These are phyloP conservation scores for Didymosphaeria variabile DNA, from an alignment of 2,329 filamentous ascomycete species.

Conservation along the genomic window DNA sequence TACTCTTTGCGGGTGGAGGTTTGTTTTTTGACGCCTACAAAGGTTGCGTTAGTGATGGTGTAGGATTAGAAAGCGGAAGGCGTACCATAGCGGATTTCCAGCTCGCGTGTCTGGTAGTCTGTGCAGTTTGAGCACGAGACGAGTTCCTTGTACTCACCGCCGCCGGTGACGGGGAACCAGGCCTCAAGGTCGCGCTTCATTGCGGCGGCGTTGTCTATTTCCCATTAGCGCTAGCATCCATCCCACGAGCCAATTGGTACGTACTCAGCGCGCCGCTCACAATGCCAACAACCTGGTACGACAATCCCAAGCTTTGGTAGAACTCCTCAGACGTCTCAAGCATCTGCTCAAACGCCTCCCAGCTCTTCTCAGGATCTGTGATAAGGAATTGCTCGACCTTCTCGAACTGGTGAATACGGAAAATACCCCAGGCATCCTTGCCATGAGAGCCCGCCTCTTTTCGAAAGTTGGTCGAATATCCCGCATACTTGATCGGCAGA, in stretches of 20 bases:
- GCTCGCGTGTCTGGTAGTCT: conserved; percentile 92
- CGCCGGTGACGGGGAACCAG: conserved; percentile 64
- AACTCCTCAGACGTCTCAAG: conserved; percentile 91
- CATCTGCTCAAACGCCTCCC: conserved; percentile 95
- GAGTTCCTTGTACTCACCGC: conserved; percentile 97
- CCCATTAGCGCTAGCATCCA: conserved; percentile 15
- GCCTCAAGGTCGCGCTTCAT: conserved; percentile 98
- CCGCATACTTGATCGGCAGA: conserved; percentile 86
- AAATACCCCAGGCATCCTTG: conserved; percentile 96
- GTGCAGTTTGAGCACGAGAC: conserved; percentile 98
- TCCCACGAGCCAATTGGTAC: conserved; percentile 3
- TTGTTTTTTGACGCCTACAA: conserved; percentile 77
- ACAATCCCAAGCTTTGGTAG: conserved; percentile 87
- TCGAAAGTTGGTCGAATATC: conserved; percentile 94
- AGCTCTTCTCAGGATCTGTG: conserved; percentile 79
- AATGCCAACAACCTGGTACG: conserved; percentile 91
- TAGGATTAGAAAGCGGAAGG: background rate
- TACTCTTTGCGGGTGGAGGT: conserved; percentile 83
- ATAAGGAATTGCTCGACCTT: conserved; percentile 63
- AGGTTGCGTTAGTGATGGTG: background rate
- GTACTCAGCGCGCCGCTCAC: conserved; percentile 88
- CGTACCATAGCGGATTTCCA: conserved; percentile 83
- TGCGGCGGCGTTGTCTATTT: conserved; percentile 53
- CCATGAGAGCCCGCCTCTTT: conserved; percentile 93
- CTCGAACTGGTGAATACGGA: conserved; percentile 97